Percentiles rank a stretch among this genome's conserved stretches.
These are phyloP conservation scores for Juglanconis sp. DNA, from an alignment of 2,329 filamentous ascomycete genomes.

Conservation along the genomic window DNA sequence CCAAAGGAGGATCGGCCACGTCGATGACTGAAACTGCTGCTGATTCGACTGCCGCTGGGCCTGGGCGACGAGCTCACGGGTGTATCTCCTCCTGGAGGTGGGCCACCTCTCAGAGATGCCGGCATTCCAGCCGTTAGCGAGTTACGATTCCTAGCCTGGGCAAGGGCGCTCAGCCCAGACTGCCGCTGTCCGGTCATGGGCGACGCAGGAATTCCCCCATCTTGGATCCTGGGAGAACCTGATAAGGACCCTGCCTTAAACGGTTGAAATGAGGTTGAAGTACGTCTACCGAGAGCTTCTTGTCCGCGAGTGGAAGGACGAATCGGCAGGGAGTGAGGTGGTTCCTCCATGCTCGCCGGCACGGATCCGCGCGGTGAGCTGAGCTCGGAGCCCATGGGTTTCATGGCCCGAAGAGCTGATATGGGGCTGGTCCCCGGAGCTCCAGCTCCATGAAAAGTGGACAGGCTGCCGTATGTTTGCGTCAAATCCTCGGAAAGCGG, in stretches of 20 bases:
- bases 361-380: slow-evolving; percentile 56
- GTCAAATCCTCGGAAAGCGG: slow-evolving; percentile 55
- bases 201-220: slow-evolving; percentile 53
- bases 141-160: slow-evolving; percentile 64
- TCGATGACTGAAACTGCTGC: slow-evolving; percentile 90
- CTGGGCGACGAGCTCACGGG: slow-evolving; percentile 75
- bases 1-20: slow-evolving; percentile 74
- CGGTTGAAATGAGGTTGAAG: slow-evolving; percentile 87
- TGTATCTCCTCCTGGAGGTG: slow-evolving; percentile 59
- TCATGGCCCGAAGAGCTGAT: slow-evolving; percentile 72
- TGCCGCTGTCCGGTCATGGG: slow-evolving; percentile 50
- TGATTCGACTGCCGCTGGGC: slow-evolving; percentile 78
- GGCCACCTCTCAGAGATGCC: slow-evolving; percentile 65
- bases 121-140: slow-evolving; percentile 75
- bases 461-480: slow-evolving; percentile 84
- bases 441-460: slow-evolving; percentile 82
- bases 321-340: slow-evolving; percentile 54
- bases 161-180: slow-evolving; percentile 45
- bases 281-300: slow-evolving; percentile 61
- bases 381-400: slow-evolving; percentile 57
- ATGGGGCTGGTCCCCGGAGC: slow-evolving; percentile 80
- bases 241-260: slow-evolving; percentile 97
- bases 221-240: slow-evolving; percentile 65
- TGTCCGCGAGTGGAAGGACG: slow-evolving; percentile 33
- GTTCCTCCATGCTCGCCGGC: slow-evolving; percentile 44